phyloP scores from a whole-genome alignment of 1,284 basidiomycete genomes.

The Ustilago nuda region DNA sequence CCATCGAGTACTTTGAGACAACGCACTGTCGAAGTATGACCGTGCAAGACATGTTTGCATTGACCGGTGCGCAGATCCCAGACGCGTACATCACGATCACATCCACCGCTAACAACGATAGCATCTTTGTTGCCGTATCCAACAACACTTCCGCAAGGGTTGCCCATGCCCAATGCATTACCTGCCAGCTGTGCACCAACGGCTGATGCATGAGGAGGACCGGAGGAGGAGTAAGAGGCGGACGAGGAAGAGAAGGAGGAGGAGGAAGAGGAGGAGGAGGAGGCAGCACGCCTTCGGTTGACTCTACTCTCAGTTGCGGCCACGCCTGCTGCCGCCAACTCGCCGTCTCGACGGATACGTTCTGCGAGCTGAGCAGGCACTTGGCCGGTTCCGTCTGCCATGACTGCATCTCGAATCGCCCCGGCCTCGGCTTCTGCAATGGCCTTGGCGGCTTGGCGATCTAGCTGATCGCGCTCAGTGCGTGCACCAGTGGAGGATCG shows the following conservation, averaged over 20 bases:
- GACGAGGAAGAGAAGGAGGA: too few relatives aligned
- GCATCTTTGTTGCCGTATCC: constrained; percentile 78
- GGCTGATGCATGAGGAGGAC: constrained; percentile 13
- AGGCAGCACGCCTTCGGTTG: constrained; percentile 8
- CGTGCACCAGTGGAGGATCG: constrained; percentile 22
- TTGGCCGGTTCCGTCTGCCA: constrained; percentile 50
- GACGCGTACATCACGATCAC: constrained; percentile 87
- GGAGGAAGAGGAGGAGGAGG: too few relatives aligned
- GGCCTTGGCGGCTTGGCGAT: constrained; percentile 28
- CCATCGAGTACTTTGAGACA: constrained; percentile 89
- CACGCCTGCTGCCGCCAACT: constrained; percentile 13
- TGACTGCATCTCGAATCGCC: constrained; percentile 49
- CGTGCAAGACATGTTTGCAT: constrained; percentile 83
- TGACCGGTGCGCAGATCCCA: constrained; percentile 89
- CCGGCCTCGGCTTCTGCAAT: constrained; percentile 56
- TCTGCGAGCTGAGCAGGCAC: constrained; percentile 40
- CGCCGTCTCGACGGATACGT: constrained; percentile 30
- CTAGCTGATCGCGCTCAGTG: constrained; percentile 4
- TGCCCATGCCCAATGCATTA: constrained; percentile 51
- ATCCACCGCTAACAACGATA: constrained; percentile 89
- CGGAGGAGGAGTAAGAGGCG: not conserved
- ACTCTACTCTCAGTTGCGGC: not conserved
- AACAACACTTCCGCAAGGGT: constrained; percentile 70
- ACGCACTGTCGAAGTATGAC: constrained; percentile 90
- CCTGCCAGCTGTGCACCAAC: constrained; percentile 18